Evolutionary conservation across 176 grass and related monocot genomes (phyloP).

Genomic region (Alloteropsis semialata): DNA sequence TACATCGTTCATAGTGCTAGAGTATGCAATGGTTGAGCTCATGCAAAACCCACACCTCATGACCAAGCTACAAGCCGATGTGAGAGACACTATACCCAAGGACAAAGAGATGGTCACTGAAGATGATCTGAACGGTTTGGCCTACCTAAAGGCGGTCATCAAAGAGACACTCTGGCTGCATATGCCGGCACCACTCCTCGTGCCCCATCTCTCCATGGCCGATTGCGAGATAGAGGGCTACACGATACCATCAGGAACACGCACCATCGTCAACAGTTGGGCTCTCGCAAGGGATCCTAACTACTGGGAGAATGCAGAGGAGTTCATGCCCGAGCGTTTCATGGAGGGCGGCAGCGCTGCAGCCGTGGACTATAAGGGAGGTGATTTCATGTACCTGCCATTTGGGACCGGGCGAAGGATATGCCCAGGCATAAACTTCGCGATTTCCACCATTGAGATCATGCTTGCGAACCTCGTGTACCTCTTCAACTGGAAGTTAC

Average conservation of each 20-base stretch:
- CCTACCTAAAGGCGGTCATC: constrained; percentile 36
- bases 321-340: constrained; percentile 45
- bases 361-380: constrained; percentile 19
- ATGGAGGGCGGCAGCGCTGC: not conserved
- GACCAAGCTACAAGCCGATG: constrained; percentile 45
- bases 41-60: constrained; percentile 13
- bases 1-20: constrained; percentile 28
- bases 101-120: constrained; percentile 9
- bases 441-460: constrained; percentile 6
- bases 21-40: constrained; percentile 39
- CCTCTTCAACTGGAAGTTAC: constrained; percentile 51
- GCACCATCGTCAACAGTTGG: constrained; percentile 32
- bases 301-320: not conserved
- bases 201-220: constrained; percentile 28
- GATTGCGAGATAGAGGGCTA: constrained; percentile 39
- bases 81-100: not conserved
- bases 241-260: constrained; percentile 26
- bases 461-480: constrained; percentile 40
- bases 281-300: constrained; percentile 26
- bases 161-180: constrained; percentile 46
- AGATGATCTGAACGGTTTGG: not conserved
- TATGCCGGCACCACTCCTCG: constrained; percentile 16
- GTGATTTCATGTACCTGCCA: constrained; percentile 27
- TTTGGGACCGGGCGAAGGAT: constrained; percentile 35
- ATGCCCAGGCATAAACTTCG: constrained; percentile 42